Evolutionary conservation across 768 basidiomycete species (phyloP).

Genomic region (Goffeauzyma gilvescens): DNA sequence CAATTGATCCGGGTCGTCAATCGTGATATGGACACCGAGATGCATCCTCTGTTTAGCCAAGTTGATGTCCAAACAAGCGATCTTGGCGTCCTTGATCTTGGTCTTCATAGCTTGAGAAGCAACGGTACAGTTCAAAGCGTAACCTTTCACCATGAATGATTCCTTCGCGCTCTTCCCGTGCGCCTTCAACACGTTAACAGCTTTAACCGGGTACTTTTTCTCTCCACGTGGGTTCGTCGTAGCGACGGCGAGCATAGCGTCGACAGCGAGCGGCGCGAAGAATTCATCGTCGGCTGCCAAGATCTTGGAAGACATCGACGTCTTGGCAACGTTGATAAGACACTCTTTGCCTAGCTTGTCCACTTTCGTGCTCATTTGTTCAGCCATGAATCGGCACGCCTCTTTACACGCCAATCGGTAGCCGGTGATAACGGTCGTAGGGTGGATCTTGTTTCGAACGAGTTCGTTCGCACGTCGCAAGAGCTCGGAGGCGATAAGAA

Average conservation of each 20-base stretch:
- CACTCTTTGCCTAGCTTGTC: slow-evolving; percentile 81
- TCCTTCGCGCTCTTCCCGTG: slow-evolving; percentile 91
- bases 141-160: slow-evolving; percentile 83
- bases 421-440: slow-evolving; percentile 96
- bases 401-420: slow-evolving; percentile 92
- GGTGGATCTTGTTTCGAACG: slow-evolving; percentile 94
- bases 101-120: slow-evolving; percentile 99
- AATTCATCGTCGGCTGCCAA: slow-evolving; percentile 90
- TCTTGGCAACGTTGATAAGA: slow-evolving; percentile 88
- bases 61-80: slow-evolving; percentile 96
- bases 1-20: slow-evolving; percentile 86
- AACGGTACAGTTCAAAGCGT: slow-evolving; percentile 94
- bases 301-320: slow-evolving; percentile 96
- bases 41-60: slow-evolving; percentile 93
- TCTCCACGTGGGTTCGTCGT: slow-evolving; percentile 85
- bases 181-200: slow-evolving; percentile 93
- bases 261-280: slow-evolving; percentile 96
- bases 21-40: slow-evolving; percentile 86
- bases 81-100: slow-evolving; percentile 77
- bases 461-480: slow-evolving; percentile 91
- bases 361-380: slow-evolving; percentile 86
- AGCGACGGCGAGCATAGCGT: slow-evolving; percentile 94
- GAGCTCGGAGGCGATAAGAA: slow-evolving; percentile 92
- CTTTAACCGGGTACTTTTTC: slow-evolving; percentile 96
- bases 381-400: slow-evolving; percentile 94